These are phyloP conservation scores for Oryza officinalis DNA, from an alignment of 176 grass and related monocot genomes.

Conservation along the genomic window DNA sequence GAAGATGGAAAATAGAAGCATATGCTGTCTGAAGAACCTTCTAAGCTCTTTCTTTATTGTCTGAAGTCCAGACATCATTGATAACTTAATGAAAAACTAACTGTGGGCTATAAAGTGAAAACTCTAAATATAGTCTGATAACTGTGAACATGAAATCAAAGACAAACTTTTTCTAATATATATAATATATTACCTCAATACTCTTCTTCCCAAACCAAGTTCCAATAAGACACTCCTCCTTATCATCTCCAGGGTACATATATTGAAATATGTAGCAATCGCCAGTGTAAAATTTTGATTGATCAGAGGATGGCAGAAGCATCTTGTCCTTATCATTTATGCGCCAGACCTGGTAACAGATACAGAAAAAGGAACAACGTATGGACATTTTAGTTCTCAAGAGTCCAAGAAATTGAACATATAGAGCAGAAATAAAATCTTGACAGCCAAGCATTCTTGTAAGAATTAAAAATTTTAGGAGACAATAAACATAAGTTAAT, in stretches of 20 bases:
- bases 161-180: background rate
- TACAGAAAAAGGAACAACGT: slow-evolving; percentile 17
- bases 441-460: slow-evolving; percentile 3
- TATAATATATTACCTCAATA: slow-evolving; percentile 63
- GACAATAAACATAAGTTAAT: background rate
- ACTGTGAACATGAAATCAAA: background rate
- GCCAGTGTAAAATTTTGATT: slow-evolving; percentile 85
- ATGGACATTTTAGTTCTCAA: background rate
- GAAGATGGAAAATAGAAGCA: background rate
- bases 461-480: background rate
- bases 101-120: background rate
- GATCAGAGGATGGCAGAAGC: slow-evolving; percentile 57
- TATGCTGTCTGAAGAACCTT: background rate
- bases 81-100: background rate
- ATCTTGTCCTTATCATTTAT: slow-evolving; percentile 74
- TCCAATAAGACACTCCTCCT: slow-evolving; percentile 86
- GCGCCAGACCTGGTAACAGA: slow-evolving; percentile 77
- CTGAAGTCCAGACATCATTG: background rate
- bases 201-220: slow-evolving; percentile 92
- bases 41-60: background rate
- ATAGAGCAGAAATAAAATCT: background rate
- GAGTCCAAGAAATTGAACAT: background rate
- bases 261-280: slow-evolving; percentile 98
- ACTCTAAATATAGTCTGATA: background rate
- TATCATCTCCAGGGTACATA: slow-evolving; percentile 78